Percentiles rank a stretch among this genome's conserved stretches.
These are phyloP conservation scores for Fusarium austroafricanum DNA, from an alignment of 2,329 filamentous ascomycete genomes.

Conservation along the genomic window DNA sequence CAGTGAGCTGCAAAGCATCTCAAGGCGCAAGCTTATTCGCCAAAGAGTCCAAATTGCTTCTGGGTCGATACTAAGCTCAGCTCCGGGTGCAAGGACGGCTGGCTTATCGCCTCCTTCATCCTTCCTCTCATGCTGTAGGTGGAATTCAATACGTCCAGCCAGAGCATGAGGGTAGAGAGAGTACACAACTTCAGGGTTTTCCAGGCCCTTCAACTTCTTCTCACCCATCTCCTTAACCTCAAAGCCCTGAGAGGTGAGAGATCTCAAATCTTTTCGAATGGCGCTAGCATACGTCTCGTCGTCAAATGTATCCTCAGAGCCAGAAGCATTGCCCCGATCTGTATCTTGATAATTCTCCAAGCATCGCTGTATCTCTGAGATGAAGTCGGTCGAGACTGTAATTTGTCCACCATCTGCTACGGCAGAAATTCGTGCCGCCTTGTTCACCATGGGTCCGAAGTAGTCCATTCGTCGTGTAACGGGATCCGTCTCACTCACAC, in stretches of 20 bases:
- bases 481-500: constrained; percentile 94
- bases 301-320: constrained; percentile 74
- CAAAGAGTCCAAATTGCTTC: constrained; percentile 90
- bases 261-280: constrained; percentile 88
- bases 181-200: constrained; percentile 96
- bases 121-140: constrained; percentile 63
- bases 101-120: constrained; percentile 64
- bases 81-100: constrained; percentile 71
- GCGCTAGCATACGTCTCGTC: constrained; percentile 79
- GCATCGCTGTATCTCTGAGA: constrained; percentile 92
- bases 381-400: constrained; percentile 96
- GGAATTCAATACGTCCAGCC: constrained; percentile 80
- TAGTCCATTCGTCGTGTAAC: constrained; percentile 99
- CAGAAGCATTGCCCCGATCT: constrained; percentile 75
- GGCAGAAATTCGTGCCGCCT: constrained; percentile 90
- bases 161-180: constrained; percentile 93
- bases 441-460: constrained; percentile 99
- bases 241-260: constrained; percentile 90
- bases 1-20: constrained; percentile 92
- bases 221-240: constrained; percentile 97
- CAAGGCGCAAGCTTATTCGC: constrained; percentile 87
- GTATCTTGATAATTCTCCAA: constrained; percentile 89
- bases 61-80: constrained; percentile 80
- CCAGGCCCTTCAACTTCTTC: constrained; percentile 93
- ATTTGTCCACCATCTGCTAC: constrained; percentile 98